Conservation (phyloP, 2,329 filamentous ascomycete species). For the Xylogone sp. region DNA sequence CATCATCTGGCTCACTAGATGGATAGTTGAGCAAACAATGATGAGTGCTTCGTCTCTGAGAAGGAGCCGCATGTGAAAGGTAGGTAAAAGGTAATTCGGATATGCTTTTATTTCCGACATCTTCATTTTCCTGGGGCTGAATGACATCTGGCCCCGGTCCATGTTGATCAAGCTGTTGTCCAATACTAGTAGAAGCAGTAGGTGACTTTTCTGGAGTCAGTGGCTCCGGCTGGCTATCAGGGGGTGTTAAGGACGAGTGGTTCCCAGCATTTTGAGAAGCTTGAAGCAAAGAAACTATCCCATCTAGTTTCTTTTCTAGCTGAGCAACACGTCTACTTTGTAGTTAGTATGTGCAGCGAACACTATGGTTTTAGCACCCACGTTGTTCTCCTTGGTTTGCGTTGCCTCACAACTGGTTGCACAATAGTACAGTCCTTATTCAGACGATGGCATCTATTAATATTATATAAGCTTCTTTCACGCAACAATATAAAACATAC, state of each 20-base stretch:
- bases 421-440: slow-evolving; percentile 3
- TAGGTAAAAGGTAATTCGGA: background rate
- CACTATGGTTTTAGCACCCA: background rate
- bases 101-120: background rate
- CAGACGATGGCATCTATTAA: slow-evolving; percentile 2
- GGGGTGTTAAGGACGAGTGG: background rate
- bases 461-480: background rate
- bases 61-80: background rate
- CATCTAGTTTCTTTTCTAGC: slow-evolving; percentile 9
- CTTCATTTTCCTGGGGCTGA: background rate
- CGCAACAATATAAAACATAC: background rate
- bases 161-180: background rate
- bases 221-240: background rate
- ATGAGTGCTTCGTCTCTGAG: background rate
- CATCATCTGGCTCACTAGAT: background rate
- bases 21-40: background rate
- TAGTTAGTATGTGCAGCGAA: background rate
- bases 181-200: background rate
- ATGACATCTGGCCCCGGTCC: background rate
- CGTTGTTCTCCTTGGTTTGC: slow-evolving; percentile 1
- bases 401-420: background rate
- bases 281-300: slow-evolving; percentile 6
- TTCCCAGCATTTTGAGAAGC: background rate
- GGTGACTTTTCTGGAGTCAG: background rate
- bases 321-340: slow-evolving; percentile 5